Percentiles rank a stretch among this genome's conserved stretches.
Evolutionary conservation across 2,329 filamentous ascomycete species (phyloP).

Genomic region (Aspergillus unguis): DNA sequence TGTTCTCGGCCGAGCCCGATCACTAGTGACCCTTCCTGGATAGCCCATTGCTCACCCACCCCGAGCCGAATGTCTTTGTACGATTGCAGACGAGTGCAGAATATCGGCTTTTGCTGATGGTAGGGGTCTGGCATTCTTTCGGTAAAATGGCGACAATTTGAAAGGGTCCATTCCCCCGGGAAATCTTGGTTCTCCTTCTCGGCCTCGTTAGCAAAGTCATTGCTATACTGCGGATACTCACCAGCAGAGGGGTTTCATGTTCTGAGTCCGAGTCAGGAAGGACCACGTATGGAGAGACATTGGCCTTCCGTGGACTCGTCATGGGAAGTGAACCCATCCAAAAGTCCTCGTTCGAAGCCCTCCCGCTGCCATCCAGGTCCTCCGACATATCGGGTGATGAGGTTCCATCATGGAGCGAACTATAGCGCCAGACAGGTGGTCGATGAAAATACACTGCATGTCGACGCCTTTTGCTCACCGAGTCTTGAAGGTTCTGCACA

Average conservation of each 20-base stretch:
- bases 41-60: conserved; percentile 23
- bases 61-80: conserved; percentile 27
- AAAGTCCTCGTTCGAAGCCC: background rate
- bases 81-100: conserved; percentile 22
- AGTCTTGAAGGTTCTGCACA: conserved; percentile 18
- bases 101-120: conserved; percentile 17
- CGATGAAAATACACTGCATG: conserved; percentile 32
- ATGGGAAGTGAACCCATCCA: conserved; percentile 2
- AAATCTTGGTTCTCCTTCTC: background rate
- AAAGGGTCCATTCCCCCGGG: background rate
- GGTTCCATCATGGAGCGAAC: conserved; percentile 8
- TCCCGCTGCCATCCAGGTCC: background rate
- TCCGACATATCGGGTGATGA: conserved; percentile 4
- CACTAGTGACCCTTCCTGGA: conserved; percentile 31
- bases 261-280: conserved; percentile 10
- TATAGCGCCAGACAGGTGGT: conserved; percentile 27
- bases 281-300: background rate
- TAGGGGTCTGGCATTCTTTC: conserved; percentile 5
- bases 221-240: background rate
- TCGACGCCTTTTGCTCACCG: conserved; percentile 25
- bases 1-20: conserved; percentile 26
- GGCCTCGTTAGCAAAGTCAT: background rate
- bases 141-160: background rate
- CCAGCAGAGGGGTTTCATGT: conserved; percentile 14
- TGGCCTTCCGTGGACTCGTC: background rate